Percentiles rank a stretch among this genome's conserved stretches.
These are phyloP conservation scores for Mycena haematopus DNA, from an alignment of 768 basidiomycete genomes.

Conservation along the genomic window DNA sequence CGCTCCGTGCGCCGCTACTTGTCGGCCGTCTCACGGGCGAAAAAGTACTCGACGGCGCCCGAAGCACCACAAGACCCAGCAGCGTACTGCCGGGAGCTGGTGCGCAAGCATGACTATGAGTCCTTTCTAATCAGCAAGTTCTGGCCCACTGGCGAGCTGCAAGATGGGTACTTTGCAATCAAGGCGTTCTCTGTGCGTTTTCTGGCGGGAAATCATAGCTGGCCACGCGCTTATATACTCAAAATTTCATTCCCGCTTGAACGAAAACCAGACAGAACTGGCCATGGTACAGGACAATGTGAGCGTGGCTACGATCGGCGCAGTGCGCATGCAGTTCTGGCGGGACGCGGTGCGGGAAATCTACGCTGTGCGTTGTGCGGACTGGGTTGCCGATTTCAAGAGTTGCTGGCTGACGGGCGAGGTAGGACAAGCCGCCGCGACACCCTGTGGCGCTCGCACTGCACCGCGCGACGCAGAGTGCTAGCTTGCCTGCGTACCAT, in stretches of 20 bases:
- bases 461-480: conserved; percentile 55
- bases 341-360: conserved; percentile 77
- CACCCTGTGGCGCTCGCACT: conserved; percentile 85
- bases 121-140: conserved; percentile 74
- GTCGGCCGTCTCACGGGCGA: conserved; percentile 1
- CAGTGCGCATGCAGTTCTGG: conserved; percentile 90
- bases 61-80: conserved; percentile 39
- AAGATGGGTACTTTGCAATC: conserved; percentile 75
- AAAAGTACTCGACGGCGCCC: conserved; percentile 8
- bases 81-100: conserved; percentile 73
- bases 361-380: conserved; percentile 54
- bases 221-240: neutral
- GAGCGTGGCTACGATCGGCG: conserved; percentile 76
- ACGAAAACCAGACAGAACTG: conserved; percentile 55
- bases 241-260: neutral
- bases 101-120: conserved; percentile 84
- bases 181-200: conserved; percentile 83
- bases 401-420: conserved; percentile 24
- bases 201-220: neutral
- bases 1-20: conserved; percentile 9
- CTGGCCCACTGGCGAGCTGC: conserved; percentile 64
- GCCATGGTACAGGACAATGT: conserved; percentile 79
- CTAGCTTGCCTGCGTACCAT: conserved; percentile 72
- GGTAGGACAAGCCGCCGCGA: conserved; percentile 74
- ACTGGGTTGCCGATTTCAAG: neutral